phyloP scores from a whole-genome alignment of 169 alveolate species.

The Eimeria maxima region DNA sequence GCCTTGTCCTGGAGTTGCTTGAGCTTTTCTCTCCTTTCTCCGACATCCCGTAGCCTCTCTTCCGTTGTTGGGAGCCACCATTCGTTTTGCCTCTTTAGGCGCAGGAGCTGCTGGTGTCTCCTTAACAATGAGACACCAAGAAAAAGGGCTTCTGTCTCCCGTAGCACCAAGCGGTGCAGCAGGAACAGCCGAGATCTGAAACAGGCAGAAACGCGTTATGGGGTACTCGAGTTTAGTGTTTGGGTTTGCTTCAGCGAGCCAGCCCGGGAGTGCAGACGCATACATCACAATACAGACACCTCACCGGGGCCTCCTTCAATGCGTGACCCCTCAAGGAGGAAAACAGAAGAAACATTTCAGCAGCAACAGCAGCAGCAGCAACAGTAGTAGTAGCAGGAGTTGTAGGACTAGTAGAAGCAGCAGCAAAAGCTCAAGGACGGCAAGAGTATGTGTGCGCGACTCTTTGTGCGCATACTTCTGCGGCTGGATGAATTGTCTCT shows the following conservation, averaged over 20 bases:
- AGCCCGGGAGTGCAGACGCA: no score
- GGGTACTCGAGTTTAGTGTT: not conserved
- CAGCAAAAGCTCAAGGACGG: not conserved
- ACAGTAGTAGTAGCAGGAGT: not conserved
- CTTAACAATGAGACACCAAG: not conserved
- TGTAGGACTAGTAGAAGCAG: not conserved
- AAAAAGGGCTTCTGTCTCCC: conserved; percentile 1
- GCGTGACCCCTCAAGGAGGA: no score
- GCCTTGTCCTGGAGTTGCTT: conserved; percentile 56
- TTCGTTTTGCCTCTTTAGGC: not conserved
- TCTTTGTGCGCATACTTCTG: not conserved
- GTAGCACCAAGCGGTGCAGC: conserved; percentile 40
- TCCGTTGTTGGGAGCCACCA: conserved; percentile 57
- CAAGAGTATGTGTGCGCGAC: not conserved
- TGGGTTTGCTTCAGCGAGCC: not conserved
- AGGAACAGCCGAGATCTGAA: conserved; percentile 43
- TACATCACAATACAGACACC: not conserved
- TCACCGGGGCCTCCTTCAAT: no score
- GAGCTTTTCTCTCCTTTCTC: not conserved
- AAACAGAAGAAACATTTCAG: not conserved
- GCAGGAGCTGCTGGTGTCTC: conserved; percentile 2
- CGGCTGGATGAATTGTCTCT: not conserved
- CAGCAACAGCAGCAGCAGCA: not conserved
- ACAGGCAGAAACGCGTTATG: not conserved
- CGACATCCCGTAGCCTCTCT: conserved; percentile 37